Evolutionary conservation across 2,329 filamentous ascomycete species (phyloP).

Genomic region (Huntiella savannae): DNA sequence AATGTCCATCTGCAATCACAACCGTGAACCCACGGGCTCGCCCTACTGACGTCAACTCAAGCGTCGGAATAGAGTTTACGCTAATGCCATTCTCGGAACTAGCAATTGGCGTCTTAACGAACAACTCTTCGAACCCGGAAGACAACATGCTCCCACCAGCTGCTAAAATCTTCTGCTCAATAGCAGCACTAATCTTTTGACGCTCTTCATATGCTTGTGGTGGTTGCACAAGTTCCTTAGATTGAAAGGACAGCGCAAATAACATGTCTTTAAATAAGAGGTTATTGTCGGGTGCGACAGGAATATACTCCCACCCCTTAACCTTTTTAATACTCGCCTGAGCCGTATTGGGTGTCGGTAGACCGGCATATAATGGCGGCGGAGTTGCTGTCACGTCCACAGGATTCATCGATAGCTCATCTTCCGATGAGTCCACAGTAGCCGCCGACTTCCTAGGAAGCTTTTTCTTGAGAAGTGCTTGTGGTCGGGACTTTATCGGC

Average conservation of each 20-base stretch:
- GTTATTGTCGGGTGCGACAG: conserved; percentile 10
- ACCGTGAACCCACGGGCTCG: conserved; percentile 55
- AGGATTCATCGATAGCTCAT: conserved; percentile 5
- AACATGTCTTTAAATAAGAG: conserved; percentile 59
- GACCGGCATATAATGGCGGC: not conserved
- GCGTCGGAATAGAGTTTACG: not conserved
- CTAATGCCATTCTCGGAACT: not conserved
- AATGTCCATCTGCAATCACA: conserved; percentile 70
- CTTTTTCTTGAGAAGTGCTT: not conserved
- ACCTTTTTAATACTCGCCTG: not conserved
- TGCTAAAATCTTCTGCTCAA: conserved; percentile 44
- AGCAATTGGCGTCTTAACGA: conserved; percentile 26
- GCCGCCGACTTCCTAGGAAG: not conserved
- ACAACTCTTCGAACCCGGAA: conserved; percentile 65
- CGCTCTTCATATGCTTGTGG: conserved; percentile 27
- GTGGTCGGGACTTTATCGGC: not conserved
- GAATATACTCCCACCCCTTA: conserved; percentile 10
- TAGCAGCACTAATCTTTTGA: conserved; percentile 22
- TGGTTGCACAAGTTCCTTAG: conserved; percentile 29
- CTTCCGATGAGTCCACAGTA: conserved; percentile 4
- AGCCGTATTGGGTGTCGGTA: not conserved
- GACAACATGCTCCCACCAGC: conserved; percentile 56
- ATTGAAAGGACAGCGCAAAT: conserved; percentile 63
- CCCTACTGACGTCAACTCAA: conserved; percentile 36
- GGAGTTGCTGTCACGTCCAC: not conserved